Evolutionary conservation across 768 basidiomycete genomes (phyloP).

Genomic region (Suillus plorans): DNA sequence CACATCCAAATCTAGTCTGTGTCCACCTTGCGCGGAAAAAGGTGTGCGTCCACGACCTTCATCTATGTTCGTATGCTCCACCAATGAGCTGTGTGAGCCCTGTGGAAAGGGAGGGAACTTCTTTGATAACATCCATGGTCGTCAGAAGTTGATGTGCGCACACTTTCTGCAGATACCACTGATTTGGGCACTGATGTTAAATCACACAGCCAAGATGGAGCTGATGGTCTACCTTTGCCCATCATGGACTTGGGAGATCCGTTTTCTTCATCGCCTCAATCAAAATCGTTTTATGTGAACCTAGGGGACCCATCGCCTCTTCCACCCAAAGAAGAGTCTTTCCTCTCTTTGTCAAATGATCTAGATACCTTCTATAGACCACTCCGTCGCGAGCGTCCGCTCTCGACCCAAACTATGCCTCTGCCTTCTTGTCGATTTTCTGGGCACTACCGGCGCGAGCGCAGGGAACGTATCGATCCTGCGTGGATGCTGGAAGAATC

Average conservation of each 20-base stretch:
- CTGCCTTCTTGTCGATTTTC: constrained; percentile 35
- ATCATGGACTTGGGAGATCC: constrained; percentile 33
- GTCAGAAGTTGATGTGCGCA: constrained; percentile 17
- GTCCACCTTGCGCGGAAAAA: constrained; percentile 1
- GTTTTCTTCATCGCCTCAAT: constrained; percentile 39
- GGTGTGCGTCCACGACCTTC: constrained; percentile 11
- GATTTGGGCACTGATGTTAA: neutral
- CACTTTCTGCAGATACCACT: neutral
- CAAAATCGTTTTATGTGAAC: constrained; percentile 46
- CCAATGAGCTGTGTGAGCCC: constrained; percentile 11
- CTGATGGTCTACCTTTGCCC: constrained; percentile 3
- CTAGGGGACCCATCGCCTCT: constrained; percentile 30
- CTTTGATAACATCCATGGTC: constrained; percentile 4
- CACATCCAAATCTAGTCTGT: constrained; percentile 8
- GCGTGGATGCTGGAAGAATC: constrained; percentile 43
- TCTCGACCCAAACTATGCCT: constrained; percentile 33
- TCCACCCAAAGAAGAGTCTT: constrained; percentile 37
- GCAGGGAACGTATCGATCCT: constrained; percentile 32
- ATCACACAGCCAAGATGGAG: constrained; percentile 9
- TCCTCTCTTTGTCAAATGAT: constrained; percentile 41
- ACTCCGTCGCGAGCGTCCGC: constrained; percentile 27
- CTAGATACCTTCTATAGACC: constrained; percentile 21
- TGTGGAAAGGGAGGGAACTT: constrained; percentile 8
- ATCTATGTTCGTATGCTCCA: constrained; percentile 16
- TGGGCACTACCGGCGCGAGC: constrained; percentile 25